Conservation (phyloP, 2,329 filamentous ascomycete genomes). For the Colletotrichum chlorophyti region DNA sequence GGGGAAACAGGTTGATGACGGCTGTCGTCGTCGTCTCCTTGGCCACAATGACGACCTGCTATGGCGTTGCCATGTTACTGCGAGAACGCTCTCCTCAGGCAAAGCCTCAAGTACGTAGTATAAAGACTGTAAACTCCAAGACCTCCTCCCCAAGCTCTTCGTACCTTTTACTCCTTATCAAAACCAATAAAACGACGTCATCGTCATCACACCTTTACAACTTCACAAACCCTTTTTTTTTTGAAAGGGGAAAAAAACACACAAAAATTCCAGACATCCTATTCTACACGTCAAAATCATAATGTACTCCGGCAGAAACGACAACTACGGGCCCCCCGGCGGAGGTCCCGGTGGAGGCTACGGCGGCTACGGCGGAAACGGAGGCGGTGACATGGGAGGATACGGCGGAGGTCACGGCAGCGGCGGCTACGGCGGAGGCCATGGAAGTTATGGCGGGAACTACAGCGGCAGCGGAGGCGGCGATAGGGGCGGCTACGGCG, state of each 20-base stretch:
- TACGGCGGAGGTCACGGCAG: not conserved
- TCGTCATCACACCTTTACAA: no score
- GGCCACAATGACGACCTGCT: not conserved
- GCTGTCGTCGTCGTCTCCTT: not conserved
- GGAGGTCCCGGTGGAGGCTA: not conserved
- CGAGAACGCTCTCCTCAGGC: no score
- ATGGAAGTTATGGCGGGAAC: not conserved
- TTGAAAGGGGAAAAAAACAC: no score
- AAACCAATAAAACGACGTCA: not conserved
- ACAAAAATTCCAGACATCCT: not conserved
- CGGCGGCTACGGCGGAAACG: not conserved
- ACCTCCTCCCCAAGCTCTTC: no score
- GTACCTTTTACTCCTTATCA: not conserved
- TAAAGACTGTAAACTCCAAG: no score
- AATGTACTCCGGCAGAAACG: constrained; percentile 23
- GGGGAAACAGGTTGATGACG: constrained; percentile 1
- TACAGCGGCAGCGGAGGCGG: not conserved
- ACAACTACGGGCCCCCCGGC: constrained; percentile 22
- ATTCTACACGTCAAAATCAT: not conserved
- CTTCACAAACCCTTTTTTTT: no score
- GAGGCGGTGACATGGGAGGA: not conserved
- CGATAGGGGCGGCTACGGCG: not conserved
- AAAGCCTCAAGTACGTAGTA: no score
- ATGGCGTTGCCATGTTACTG: no score
- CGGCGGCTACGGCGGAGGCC: not conserved